phyloP scores from a whole-genome alignment of 129 eudicot genomes.

The Artemisia argyi region DNA sequence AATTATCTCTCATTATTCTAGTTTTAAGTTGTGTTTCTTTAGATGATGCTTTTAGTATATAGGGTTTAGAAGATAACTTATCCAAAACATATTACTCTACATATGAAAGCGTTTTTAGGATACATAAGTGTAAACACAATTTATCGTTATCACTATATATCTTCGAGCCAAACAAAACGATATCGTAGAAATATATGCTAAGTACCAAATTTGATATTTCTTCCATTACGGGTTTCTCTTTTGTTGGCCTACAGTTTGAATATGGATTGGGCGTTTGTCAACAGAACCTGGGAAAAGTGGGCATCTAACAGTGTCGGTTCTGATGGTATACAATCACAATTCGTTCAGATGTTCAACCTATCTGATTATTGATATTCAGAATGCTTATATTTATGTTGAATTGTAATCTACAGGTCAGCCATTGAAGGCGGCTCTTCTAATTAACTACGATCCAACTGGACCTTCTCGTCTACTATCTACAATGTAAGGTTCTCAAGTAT shows the following conservation, averaged over 20 bases:
- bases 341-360: background rate
- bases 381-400: background rate
- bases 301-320: constrained; percentile 62
- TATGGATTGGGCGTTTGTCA: constrained; percentile 79
- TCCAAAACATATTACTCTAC: too few relatives aligned
- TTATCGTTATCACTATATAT: background rate
- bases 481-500: constrained; percentile 49
- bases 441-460: constrained; percentile 85
- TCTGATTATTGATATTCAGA: background rate
- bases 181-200: background rate
- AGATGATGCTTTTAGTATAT: too few relatives aligned
- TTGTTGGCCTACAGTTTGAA: constrained; percentile 21
- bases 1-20: too few relatives aligned
- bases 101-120: too few relatives aligned
- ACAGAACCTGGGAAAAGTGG: constrained; percentile 87
- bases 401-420: constrained; percentile 53
- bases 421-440: constrained; percentile 78
- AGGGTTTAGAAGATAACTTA: too few relatives aligned
- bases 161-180: background rate
- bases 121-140: background rate
- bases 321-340: constrained; percentile 47
- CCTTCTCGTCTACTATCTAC: constrained; percentile 93
- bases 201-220: constrained; percentile 5
- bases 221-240: constrained; percentile 7
- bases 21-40: too few relatives aligned